Percentiles rank a stretch among this genome's conserved stretches.
These are phyloP conservation scores for Solanum boliviense DNA, from an alignment of 257 asterid genomes.

Conservation along the genomic window DNA sequence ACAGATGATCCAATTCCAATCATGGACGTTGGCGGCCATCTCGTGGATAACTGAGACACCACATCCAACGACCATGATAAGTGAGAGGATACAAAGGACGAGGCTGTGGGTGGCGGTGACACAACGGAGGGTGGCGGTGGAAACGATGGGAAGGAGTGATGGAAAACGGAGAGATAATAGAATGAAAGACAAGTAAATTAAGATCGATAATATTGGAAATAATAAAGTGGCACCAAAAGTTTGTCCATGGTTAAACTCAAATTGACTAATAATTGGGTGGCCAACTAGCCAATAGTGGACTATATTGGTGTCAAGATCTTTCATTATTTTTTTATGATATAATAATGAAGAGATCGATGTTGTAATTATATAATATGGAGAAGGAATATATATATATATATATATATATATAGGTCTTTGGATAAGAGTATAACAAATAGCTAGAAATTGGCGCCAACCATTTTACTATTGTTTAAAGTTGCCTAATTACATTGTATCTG, in stretches of 20 bases:
- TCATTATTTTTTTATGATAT: constrained; percentile 17
- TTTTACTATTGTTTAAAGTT: too few relatives aligned
- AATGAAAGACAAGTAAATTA: constrained; percentile 47
- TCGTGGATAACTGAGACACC: constrained; percentile 48
- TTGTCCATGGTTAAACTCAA: constrained; percentile 50
- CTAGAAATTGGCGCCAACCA: neutral
- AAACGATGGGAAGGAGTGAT: constrained; percentile 15
- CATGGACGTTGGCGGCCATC: constrained; percentile 32
- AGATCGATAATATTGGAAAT: constrained; percentile 42
- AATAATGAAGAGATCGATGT: neutral
- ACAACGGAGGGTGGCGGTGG: constrained; percentile 49
- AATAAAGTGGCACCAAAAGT: constrained; percentile 50
- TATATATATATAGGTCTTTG: neutral
- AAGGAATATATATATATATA: neutral
- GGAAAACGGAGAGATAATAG: constrained; percentile 26
- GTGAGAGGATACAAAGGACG: constrained; percentile 58
- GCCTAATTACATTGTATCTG: neutral
- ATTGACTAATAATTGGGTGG: constrained; percentile 49
- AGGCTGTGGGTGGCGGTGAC: constrained; percentile 64
- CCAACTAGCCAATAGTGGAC: constrained; percentile 56
- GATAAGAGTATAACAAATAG: neutral
- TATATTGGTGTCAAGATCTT: constrained; percentile 14
- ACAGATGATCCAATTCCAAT: constrained; percentile 55
- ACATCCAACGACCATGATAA: constrained; percentile 51
- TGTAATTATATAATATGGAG: neutral